Base-by-base conservation (phyloP, 345 rosid genomes). In the Punica granatum region DNA sequence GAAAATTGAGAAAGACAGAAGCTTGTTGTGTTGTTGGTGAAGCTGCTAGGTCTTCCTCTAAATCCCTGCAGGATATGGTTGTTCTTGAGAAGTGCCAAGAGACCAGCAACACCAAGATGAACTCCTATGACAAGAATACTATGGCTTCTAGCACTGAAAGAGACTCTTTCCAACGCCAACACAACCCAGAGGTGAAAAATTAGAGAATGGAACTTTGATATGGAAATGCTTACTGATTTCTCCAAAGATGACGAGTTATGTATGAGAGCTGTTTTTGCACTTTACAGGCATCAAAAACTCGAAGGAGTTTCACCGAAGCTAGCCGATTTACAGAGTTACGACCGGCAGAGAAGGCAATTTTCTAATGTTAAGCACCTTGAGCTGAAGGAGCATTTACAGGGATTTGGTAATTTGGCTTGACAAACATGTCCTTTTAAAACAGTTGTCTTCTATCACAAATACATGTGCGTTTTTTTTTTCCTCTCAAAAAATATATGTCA, bases 191-290 rank as follows among this genome's bases (percentile, higher is more conserved):
- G 3, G 60, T 54, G 1, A n/a, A 26, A 54, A 54, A 26, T 11
- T 10, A 54, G 9, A 54, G 12, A 54, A 54, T 77, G 77, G 79
- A 64, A 72, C 33, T 67, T 19, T 43, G 72, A 65, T 59, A 19
- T 31, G 11, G 51, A 80, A 3, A 54, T 75, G 79, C 15, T 67
- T 39, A 26, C n/a, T 6, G 67, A 74, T 59, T 59, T 77, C 42
- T 6, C 6, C 25, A 30, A 61, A 54, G 77, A 80, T 42, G 46
- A 12, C 26, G 69, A 69, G 63, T 58, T 74, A 25, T 72, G 72
- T 39, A 64, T 80, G 73, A 60, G 59, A 58, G 81, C 84, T 65
- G 67, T 80, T 46, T 80, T 81, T 65, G 79, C 77, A 69, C 69
- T 80, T 41, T 66, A 70, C 35, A 67, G 74, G 66, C 64, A 71